Conservation (phyloP, 2,329 filamentous ascomycete species). For the Capronia americana region DNA sequence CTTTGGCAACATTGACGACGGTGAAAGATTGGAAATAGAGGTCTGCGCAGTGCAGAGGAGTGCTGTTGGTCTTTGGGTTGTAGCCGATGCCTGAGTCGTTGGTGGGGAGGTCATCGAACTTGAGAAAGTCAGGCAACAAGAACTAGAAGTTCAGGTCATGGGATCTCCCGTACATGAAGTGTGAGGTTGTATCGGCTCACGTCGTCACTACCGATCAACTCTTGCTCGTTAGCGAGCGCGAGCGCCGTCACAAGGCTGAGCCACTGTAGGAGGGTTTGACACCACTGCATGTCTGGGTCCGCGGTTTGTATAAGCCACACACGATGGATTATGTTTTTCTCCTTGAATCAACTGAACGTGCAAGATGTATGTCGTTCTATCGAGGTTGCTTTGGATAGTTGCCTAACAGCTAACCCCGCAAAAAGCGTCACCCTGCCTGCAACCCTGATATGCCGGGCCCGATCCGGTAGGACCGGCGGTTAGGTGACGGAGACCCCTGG, state of each 20-base stretch:
- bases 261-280: neutral
- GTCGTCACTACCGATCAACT: neutral
- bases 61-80: conserved; percentile 4
- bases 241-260: conserved; percentile 6
- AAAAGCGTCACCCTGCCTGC: neutral
- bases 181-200: conserved; percentile 5
- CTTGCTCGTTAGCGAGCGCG: neutral
- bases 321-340: neutral
- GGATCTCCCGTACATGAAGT: neutral
- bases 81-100: conserved; percentile 20
- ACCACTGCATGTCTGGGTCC: neutral
- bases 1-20: conserved; percentile 23
- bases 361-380: neutral
- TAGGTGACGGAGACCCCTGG: neutral
- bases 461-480: neutral
- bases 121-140: neutral
- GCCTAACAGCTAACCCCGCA: conserved; percentile 3
- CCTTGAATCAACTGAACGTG: neutral
- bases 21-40: conserved; percentile 23
- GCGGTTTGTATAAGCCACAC: neutral
- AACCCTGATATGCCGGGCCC: neutral
- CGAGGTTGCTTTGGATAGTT: neutral
- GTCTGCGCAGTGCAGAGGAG: conserved; percentile 18
- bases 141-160: neutral
- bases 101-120: conserved; percentile 24